Conservation (phyloP, 331 rosid species). For the Arachis monticola region DNA sequence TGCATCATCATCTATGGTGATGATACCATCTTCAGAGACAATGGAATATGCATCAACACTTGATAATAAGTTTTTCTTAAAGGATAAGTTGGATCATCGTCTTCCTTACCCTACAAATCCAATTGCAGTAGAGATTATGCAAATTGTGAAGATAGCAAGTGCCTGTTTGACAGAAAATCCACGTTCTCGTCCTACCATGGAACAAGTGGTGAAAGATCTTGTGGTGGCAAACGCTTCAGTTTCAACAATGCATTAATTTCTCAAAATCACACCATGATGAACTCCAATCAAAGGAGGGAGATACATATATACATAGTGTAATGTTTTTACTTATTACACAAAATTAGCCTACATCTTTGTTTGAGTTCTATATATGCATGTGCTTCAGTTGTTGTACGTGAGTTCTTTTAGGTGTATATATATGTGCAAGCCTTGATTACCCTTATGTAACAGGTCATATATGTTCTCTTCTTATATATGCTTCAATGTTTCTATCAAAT, state of each 20-base stretch:
- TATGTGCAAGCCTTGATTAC: too few relatives aligned
- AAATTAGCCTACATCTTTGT: too few relatives aligned
- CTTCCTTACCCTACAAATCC: constrained; percentile 4
- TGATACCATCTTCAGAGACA: not conserved
- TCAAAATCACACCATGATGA: not conserved
- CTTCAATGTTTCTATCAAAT: too few relatives aligned
- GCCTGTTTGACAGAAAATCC: constrained; percentile 21
- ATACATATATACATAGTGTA: too few relatives aligned
- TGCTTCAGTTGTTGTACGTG: too few relatives aligned
- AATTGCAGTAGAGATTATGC: not conserved
- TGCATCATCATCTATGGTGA: not conserved
- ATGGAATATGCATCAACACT: not conserved
- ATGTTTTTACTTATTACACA: too few relatives aligned
- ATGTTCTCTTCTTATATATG: too few relatives aligned
- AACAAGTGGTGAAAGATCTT: constrained; percentile 9
- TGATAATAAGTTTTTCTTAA: not conserved
- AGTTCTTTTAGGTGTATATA: too few relatives aligned
- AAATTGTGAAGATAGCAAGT: constrained; percentile 12
- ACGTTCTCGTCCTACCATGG: constrained; percentile 34
- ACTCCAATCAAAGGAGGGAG: too few relatives aligned
- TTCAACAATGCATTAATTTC: not conserved
- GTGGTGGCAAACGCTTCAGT: not conserved
- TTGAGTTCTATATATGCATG: too few relatives aligned
- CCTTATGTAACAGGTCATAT: too few relatives aligned
- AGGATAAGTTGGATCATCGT: constrained; percentile 26